phyloP scores from a whole-genome alignment of 208 protist genomes.

The Leishmania martiniquensis region DNA sequence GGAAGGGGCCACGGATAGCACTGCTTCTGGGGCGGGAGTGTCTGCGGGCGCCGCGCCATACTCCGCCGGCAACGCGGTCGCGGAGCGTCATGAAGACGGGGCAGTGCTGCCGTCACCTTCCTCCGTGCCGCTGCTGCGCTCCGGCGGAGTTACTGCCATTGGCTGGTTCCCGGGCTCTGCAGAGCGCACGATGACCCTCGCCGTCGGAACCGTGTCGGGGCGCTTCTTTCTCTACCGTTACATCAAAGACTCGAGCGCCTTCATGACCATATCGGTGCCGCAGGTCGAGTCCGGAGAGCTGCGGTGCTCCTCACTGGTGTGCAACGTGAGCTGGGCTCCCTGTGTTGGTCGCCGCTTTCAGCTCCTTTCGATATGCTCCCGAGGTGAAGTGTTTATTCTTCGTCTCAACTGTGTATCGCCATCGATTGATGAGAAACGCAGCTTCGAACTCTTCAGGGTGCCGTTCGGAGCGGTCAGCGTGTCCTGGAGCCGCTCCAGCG shows the following conservation, averaged over 20 bases:
- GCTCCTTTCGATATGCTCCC: slow-evolving; percentile 80
- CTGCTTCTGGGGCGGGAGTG: slow-evolving; percentile 3
- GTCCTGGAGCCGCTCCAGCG: slow-evolving; percentile 80
- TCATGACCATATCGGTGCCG: slow-evolving; percentile 45
- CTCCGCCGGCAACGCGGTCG: background rate
- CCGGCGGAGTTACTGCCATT: slow-evolving; percentile 73
- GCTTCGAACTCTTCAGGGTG: slow-evolving; percentile 71
- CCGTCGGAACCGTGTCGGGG: slow-evolving; percentile 78
- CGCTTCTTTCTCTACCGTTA: slow-evolving; percentile 80
- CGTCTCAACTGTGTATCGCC: slow-evolving; percentile 86
- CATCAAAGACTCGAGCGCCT: slow-evolving; percentile 61
- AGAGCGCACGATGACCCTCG: slow-evolving; percentile 82
- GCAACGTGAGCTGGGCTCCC: slow-evolving; percentile 78
- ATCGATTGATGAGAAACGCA: slow-evolving; percentile 40
- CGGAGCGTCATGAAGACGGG: background rate
- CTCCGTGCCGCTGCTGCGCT: slow-evolving; percentile 25
- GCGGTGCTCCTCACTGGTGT: slow-evolving; percentile 51
- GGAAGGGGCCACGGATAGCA: slow-evolving; percentile 19
- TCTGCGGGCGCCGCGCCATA: background rate
- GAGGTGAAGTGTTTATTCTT: slow-evolving; percentile 72
- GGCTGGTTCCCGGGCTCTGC: slow-evolving; percentile 84
- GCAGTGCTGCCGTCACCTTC: background rate
- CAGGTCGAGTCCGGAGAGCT: slow-evolving; percentile 31
- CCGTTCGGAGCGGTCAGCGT: slow-evolving; percentile 72
- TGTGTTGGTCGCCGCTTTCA: slow-evolving; percentile 82